These are phyloP conservation scores for Amphichorda felina DNA, from an alignment of 2,329 filamentous ascomycete species.

Conservation along the genomic window DNA sequence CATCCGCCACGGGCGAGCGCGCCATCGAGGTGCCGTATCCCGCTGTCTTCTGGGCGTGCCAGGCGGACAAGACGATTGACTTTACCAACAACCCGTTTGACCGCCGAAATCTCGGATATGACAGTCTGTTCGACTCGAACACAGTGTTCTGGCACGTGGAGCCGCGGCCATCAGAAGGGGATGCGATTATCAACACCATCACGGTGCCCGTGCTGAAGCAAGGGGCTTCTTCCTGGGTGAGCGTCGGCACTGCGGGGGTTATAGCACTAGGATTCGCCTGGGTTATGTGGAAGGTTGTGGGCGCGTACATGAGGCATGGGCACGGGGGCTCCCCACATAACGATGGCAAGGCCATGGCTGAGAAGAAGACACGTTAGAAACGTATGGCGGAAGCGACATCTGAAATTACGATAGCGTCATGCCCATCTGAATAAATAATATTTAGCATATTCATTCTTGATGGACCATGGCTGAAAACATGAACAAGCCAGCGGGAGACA, in stretches of 20 bases:
- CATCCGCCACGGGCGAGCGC: slow-evolving; percentile 40
- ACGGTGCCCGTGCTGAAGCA: slow-evolving; percentile 55
- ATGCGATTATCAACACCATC: slow-evolving; percentile 39
- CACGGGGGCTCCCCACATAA: not conserved
- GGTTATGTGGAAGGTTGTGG: slow-evolving; percentile 49
- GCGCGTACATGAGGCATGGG: slow-evolving; percentile 13
- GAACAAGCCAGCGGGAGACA: too few species aligned
- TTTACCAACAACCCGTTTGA: slow-evolving; percentile 78
- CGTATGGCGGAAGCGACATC: too few species aligned
- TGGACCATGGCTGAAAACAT: too few species aligned
- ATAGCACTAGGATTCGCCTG: slow-evolving; percentile 57
- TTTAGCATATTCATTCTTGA: too few species aligned
- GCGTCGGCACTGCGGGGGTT: slow-evolving; percentile 42
- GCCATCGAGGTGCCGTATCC: slow-evolving; percentile 63
- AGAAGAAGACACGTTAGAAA: slow-evolving; percentile 13
- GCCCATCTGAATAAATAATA: too few species aligned
- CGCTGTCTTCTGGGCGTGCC: slow-evolving; percentile 82
- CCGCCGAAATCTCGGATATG: slow-evolving; percentile 72
- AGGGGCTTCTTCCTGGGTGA: slow-evolving; percentile 32
- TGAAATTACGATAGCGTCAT: too few species aligned
- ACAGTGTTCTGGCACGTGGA: slow-evolving; percentile 77
- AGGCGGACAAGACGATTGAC: slow-evolving; percentile 50
- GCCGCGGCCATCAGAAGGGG: slow-evolving; percentile 27
- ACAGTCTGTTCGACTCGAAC: slow-evolving; percentile 61
- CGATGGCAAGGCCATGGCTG: not conserved